Base-by-base conservation (phyloP, 164 flowering plant species). In the Dillenia suffruticosa region DNA sequence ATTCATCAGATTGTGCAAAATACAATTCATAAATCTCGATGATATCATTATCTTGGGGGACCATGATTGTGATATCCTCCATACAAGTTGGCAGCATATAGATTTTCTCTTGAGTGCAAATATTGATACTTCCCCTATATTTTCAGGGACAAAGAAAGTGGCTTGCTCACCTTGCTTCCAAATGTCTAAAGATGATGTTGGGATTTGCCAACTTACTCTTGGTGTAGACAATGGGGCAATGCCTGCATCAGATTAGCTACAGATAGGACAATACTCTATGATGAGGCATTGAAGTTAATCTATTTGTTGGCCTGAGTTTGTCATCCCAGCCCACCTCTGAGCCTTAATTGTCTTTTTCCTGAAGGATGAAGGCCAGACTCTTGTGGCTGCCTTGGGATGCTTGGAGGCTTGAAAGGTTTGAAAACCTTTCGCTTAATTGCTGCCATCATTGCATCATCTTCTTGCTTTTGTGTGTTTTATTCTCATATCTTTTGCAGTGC, bases 121-220 rank as follows among this genome's bases (percentile, higher is more conserved):
- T 80, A 79, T 83, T 83, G 82, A 83, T 81, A 77, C 78, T 77
- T 80, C 82, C 79, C 75, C 79, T 81, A 74, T 76, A 72, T 85
- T 81, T 88, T 83, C 91, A 78, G 86, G 88, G 76, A 74, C 72
- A 67, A 68, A 73, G 78, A 72, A 67, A 73, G 87, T 65, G 79
- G 82, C 85, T 69, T 72, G 72, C 68, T 56, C 71, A 57, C 58
- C 72, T 80, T 72, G 76, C 82, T 81, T 79, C 79, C 77, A 69
- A 71, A 79, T 73, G 74, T 72, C 75, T 62, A 79, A 68, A 64
- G 76, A 68, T 81, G 84, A 68, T 82, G 67, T 70, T 70, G 71
- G 78, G 78, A 65, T 69, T 73, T 74, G 73, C 68, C 70, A 72
- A 68, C 80, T 75, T 58, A 71, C 70, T 78, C 63, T 57, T 57